These are phyloP conservation scores for Fraxinus albicans DNA, from an alignment of 305 asterid genomes.

Conservation along the genomic window DNA sequence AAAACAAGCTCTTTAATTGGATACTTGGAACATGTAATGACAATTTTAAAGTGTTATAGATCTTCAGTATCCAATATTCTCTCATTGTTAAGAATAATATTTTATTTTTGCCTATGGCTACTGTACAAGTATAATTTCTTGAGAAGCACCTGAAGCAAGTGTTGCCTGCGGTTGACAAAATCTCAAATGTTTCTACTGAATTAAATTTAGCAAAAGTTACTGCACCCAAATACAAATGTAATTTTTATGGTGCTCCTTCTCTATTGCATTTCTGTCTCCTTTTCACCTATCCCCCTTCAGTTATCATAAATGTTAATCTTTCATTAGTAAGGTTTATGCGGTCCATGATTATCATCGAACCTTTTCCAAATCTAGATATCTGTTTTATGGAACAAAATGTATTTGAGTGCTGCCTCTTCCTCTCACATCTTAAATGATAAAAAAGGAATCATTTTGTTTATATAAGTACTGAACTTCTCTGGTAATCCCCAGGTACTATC, in stretches of 20 bases:
- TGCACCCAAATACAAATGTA: not conserved
- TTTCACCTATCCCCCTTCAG: not conserved
- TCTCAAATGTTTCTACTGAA: not conserved
- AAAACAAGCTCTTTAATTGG: not conserved
- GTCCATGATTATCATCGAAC: slow-evolving; percentile 5
- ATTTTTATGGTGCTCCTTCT: slow-evolving; percentile 1
- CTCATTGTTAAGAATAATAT: not conserved
- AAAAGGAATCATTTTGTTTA: slow-evolving; percentile 6
- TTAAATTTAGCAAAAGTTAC: not conserved
- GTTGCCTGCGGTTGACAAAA: not conserved
- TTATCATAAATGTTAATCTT: not conserved
- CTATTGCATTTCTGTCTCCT: slow-evolving; percentile 1
- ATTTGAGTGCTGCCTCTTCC: not conserved
- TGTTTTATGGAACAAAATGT: slow-evolving; percentile 1
- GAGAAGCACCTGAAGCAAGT: not conserved
- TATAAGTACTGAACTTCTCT: slow-evolving; percentile 9
- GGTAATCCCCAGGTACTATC: slow-evolving; percentile 56
- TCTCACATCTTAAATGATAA: not conserved
- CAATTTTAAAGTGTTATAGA: not conserved
- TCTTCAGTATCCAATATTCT: not conserved
- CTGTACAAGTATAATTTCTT: not conserved
- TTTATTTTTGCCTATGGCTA: not conserved
- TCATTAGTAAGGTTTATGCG: not conserved
- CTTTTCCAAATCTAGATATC: not conserved
- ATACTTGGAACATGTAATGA: slow-evolving; percentile 1